Conservation (phyloP, 2,329 filamentous ascomycete genomes). For the Pyricularia sp. region DNA sequence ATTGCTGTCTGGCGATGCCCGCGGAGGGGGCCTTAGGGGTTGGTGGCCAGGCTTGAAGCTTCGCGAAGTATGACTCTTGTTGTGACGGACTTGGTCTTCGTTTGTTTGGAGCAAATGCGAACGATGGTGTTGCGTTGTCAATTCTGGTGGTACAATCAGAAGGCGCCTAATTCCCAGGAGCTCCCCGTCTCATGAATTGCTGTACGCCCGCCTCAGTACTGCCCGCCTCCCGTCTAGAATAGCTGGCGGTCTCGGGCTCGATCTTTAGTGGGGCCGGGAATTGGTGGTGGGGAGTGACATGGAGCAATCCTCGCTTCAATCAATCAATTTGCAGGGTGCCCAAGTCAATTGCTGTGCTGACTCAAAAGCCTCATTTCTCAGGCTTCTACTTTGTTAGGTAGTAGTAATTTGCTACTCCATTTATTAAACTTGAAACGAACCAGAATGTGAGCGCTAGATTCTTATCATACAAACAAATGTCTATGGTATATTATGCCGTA, state of each 20-base stretch:
- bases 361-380: neutral
- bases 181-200: neutral
- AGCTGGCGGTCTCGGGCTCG: slow-evolving; percentile 1
- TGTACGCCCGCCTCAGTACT: neutral
- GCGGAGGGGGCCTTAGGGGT: slow-evolving; percentile 5
- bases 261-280: slow-evolving; percentile 1
- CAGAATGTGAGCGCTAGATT: too few relatives aligned
- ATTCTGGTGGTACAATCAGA: neutral
- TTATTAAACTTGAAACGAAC: too few relatives aligned
- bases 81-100: neutral
- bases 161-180: neutral
- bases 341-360: neutral
- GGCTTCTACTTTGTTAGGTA: neutral
- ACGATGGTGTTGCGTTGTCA: neutral
- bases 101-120: neutral
- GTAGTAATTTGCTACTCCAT: too few relatives aligned
- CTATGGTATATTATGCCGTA: neutral
- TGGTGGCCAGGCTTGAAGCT: slow-evolving; percentile 3
- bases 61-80: neutral
- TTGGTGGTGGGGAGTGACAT: neutral
- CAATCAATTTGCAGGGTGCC: neutral
- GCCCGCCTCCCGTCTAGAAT: neutral
- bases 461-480: neutral
- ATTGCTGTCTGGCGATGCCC: slow-evolving; percentile 5
- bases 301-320: neutral